Base-by-base conservation (phyloP, 345 rosid species). In the Citrus cavaleriei region DNA sequence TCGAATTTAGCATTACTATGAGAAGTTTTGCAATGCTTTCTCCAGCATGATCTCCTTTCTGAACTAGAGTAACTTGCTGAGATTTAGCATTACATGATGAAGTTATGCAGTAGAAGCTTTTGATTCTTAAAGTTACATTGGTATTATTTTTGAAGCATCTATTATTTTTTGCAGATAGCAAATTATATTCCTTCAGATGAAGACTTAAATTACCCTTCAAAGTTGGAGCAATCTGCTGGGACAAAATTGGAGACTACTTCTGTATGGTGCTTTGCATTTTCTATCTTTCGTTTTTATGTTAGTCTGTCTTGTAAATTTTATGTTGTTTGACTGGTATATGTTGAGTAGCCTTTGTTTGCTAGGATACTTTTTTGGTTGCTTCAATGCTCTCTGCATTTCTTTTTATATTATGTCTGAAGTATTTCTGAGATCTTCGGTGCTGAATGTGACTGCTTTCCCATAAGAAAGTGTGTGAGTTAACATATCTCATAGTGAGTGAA, bases 191-290 rank as follows among this genome's bases (percentile, higher is more conserved):
- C 97, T 38, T 86, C 85, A 28, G 87, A 90, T 40, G 95, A 94
- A 86, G 97, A 94, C 87, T 76, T 94, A 85, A 88, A 93, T 88
- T 96, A 93, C 86, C 98, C 94, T 82, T 90, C 92, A 77, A 96
- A 94, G 91, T 89, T 96, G 87, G 94, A 89, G 90, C 84, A 67
- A 73, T 85, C 89, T 84, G 77, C 81, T 76, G 87, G 84, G 78
- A 81, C 61, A 57, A 79, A 84, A 73, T 81, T 93, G 60, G 95
- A 91, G 83, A 78, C 87, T 68, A 79, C 85, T 75, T 59, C 81
- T 81, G 92, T 90, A 86, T 81, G 27, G 75, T 74, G 37, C 78
- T 57, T 64, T 35, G 46, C 69, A 40, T 27, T 72, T 51, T 18
- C 55, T 28, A 40, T 34, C 14, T 27, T 60, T 49, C 67, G 40